Conservation (phyloP, 140 eudicot genomes). For the Oenanthe javanica region DNA sequence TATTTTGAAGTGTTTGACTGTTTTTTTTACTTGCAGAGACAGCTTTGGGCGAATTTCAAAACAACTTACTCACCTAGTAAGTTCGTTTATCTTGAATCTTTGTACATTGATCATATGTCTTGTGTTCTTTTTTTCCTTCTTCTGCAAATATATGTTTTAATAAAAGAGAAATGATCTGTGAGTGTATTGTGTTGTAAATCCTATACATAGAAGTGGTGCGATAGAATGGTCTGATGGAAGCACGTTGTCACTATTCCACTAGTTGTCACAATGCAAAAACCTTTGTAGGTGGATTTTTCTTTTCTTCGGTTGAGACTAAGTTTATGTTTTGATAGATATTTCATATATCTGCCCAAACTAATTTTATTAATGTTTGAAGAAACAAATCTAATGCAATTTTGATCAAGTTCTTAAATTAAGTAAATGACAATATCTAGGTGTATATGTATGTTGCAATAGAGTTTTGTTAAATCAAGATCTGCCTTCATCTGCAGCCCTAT, state of each 20-base stretch:
- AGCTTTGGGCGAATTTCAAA: no score
- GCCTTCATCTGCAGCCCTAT: background rate
- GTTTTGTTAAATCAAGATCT: constrained; percentile 2
- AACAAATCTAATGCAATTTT: constrained; percentile 22
- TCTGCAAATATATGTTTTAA: no score
- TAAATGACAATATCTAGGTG: background rate
- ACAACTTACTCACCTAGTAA: no score
- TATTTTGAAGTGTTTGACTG: no score
- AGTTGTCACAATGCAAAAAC: constrained; percentile 79
- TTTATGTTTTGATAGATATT: background rate
- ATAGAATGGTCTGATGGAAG: constrained; percentile 76
- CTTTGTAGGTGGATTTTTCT: constrained; percentile 19
- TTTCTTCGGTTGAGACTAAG: background rate
- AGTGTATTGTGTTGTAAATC: no score
- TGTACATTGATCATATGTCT: no score
- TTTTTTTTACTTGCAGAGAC: no score
- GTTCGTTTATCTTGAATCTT: no score
- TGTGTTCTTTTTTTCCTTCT: no score
- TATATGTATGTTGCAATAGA: background rate
- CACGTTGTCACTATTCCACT: constrained; percentile 70
- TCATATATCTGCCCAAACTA: background rate
- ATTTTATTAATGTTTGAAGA: background rate
- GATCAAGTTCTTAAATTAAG: constrained; percentile 1
- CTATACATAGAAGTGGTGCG: constrained; percentile 65
- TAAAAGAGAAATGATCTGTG: no score